Evolutionary conservation across 2,329 filamentous ascomycete species (phyloP), one percentile per base, ranked within the genome.

Genomic region (Penicillium sp.): DNA sequence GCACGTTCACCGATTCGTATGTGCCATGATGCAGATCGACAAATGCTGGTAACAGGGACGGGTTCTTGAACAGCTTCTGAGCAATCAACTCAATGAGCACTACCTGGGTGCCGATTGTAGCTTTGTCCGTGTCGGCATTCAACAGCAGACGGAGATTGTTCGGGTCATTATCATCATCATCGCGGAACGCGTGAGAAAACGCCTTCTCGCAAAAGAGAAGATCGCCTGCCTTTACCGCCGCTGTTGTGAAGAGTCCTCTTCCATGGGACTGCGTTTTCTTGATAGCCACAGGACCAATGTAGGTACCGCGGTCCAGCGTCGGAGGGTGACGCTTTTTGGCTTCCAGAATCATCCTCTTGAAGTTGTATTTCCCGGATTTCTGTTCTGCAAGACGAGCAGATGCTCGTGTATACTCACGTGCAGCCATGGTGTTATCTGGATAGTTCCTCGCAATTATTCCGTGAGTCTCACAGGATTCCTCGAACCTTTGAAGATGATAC

Each of bases 141-240:
- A 81, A 63, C 43, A 80, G 47, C 0, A 78, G n/a, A 1, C 66
- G 5, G 53, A 58, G n/a, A 43, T 67, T 46, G 1, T 44, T 4
- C 22, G 29, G 11, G 13, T 21, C 1, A 4, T 51, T 14, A 34
- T 43, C 24, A 27, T 62, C n/a, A 34, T 43, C 24, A 27, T 62
- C 50, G 24, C 52, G 21, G 31, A 58, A 64, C 9, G 54, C 57
- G 61, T 82, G 74, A 0, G 66, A 66, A 59, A 84, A 83, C 0
- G 82, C 81, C 56, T 85, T 86, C 55, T 85, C 83, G 44, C 81
- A 84, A 1, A 85, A 60, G 0, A 86, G 64, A 2, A 84, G 68
- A 3, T 84, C 78, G 0, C 82, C 82, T 0, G 78, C 75, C 36
- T 72, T 70, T 2, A 85, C 78, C 0, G 70, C 60, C 18, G 70